Base-by-base conservation (phyloP, 2,329 filamentous ascomycete genomes). In the Sporothrix dimorphospora region DNA sequence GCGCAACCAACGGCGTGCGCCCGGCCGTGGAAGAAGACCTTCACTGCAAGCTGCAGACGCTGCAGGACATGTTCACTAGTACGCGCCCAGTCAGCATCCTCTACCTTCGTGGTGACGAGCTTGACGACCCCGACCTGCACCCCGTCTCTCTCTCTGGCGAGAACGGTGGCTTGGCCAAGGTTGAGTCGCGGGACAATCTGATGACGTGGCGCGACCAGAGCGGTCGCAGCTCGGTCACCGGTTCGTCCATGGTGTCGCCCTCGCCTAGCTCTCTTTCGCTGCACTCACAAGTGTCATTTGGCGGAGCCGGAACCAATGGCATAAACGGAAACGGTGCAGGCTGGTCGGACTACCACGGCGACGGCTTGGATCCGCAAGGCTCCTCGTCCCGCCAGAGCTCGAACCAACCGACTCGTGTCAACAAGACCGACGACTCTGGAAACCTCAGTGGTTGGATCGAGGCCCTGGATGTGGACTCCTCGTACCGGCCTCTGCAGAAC, bases 1-100 rank as follows among this genome's bases (percentile, higher is more conserved):
- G 34, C 0, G 51, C 73, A 0, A 42, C 67, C 3, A 72, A 38
- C 12, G 79, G 81, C 0, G 77, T 79, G 21, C 83, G 88, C 27
- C 78, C 84, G n/a, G 83, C 88, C 0, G 81, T 89, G 34, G 90
- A 92, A 78, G 93, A 96, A 77, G 93, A 96, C 77, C 81, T 95
- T 30, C 91, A 94, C 77, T 88, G 88, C 80, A 95, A 95, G 81
- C 84, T 96, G 38, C 90, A 91, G 76, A 91, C 89, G 1, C 84
- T 94, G 53, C 92, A 95, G 80, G 93, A 95, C 77, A 96, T 96
- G 93, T 96, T 96, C 79, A 93, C 91, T 19, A 96, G 92, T 78
- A 94, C 92, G 5, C 85, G 92, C 2, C 91, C 92, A 0, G 88
- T 93, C 61, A 96, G 92, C 79, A 87, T 94, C 19, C 82, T 97